Percentiles rank a stretch among this genome's conserved stretches.
Conservation (phyloP, 352 stramenopile genomes). For the Pythium vanterpoolii region DNA sequence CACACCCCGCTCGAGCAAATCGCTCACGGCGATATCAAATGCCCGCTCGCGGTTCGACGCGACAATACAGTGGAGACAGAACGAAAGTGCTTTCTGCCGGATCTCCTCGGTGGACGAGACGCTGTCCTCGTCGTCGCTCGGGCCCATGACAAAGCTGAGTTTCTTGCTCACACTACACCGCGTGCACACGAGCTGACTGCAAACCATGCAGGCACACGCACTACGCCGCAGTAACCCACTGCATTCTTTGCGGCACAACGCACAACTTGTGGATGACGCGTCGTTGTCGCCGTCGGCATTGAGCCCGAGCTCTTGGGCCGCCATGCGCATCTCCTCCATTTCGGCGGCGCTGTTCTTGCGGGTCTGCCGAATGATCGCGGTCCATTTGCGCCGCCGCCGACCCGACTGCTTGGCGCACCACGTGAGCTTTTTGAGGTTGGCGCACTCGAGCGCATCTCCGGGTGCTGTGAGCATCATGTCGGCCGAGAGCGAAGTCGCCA, state of each 20-base stretch:
- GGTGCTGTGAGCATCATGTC: conserved; percentile 43
- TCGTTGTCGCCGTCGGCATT: neutral
- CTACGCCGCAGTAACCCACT: conserved; percentile 15
- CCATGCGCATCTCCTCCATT: conserved; percentile 14
- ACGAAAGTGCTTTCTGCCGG: conserved; percentile 24
- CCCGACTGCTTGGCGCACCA: conserved; percentile 41
- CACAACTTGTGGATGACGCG: conserved; percentile 1
- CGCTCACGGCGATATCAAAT: conserved; percentile 18
- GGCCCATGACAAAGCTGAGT: conserved; percentile 25
- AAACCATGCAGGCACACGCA: conserved; percentile 23
- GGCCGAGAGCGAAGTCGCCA: conserved; percentile 36
- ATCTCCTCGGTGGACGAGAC: conserved; percentile 12
- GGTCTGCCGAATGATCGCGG: conserved; percentile 9
- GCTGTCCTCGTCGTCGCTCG: conserved; percentile 8
- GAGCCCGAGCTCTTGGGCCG: conserved; percentile 11
- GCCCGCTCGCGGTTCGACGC: conserved; percentile 20
- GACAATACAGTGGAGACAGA: conserved; percentile 27
- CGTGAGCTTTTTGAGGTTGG: conserved; percentile 60
- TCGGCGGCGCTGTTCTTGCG: neutral
- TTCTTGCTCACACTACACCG: conserved; percentile 25
- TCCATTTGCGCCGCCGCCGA: conserved; percentile 24
- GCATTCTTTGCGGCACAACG: conserved; percentile 20
- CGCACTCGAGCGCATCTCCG: conserved; percentile 39
- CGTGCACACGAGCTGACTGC: conserved; percentile 24
- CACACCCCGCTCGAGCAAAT: conserved; percentile 19